Conservation (phyloP, 768 basidiomycete species). For the Boletus rubescentipes region DNA sequence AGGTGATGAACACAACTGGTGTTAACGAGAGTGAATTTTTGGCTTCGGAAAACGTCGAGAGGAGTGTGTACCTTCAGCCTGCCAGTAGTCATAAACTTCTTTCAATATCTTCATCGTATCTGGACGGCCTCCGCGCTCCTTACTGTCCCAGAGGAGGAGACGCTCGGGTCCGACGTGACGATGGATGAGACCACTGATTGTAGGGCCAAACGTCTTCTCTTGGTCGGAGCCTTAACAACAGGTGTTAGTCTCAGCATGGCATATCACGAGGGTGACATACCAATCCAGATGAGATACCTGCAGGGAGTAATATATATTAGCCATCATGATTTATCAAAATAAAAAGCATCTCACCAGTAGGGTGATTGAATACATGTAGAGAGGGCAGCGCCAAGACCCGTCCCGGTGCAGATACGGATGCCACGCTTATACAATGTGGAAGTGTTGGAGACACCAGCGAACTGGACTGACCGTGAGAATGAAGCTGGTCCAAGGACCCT, state of each 20-base stretch:
- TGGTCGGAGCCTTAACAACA: constrained; percentile 68
- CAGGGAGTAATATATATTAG: constrained; percentile 1
- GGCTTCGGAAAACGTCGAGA: background rate
- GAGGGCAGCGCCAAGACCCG: constrained; percentile 77
- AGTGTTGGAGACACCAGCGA: constrained; percentile 79
- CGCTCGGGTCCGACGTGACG: constrained; percentile 73
- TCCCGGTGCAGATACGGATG: constrained; percentile 80
- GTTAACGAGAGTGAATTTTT: background rate
- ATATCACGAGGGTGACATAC: constrained; percentile 31
- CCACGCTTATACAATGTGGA: constrained; percentile 78
- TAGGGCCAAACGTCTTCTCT: constrained; percentile 82
- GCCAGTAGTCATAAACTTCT: constrained; percentile 66
- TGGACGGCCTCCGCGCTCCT: constrained; percentile 68
- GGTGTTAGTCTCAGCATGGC: constrained; percentile 9
- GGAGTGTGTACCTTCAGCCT: constrained; percentile 56
- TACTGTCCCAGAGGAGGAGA: constrained; percentile 75
- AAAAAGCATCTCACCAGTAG: constrained; percentile 49
- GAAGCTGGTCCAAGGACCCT: background rate
- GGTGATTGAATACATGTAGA: constrained; percentile 78
- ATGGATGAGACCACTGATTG: constrained; percentile 71
- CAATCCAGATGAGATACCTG: constrained; percentile 82
- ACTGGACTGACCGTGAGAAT: constrained; percentile 38
- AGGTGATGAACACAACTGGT: constrained; percentile 77
- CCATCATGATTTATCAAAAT: background rate
- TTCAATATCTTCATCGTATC: constrained; percentile 75